Evolutionary conservation across 371 early-diverging fungal genomes (phyloP), one percentile per base, ranked within the genome.

Genomic region (Circinella umbellata): DNA sequence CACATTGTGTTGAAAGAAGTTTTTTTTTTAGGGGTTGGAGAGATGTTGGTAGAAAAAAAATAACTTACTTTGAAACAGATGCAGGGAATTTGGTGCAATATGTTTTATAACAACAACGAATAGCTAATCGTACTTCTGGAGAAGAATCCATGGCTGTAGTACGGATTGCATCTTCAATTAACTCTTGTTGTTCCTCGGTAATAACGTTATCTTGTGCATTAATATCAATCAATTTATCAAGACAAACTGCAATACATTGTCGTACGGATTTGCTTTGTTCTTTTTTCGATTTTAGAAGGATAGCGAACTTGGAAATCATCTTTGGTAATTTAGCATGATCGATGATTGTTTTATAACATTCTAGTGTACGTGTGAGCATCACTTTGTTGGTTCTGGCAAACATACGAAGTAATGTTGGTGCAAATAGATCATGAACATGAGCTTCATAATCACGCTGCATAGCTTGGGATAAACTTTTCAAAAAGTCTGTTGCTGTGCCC

Each of bases 361-460:
- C 78, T 49, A 80, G 66, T 13, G 82, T 76, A 46, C 84, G 80
- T 9, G 69, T 66, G 51, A 84, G 78, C 67, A 79, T 77, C 49
- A 86, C 81, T 69, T 88, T 88, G 69, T 86, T 88, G n/a, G 87
- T 84, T n/a, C 89, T 81, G 34, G 79, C 82, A 69, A 86, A 86
- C 11, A 86, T 78, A 37, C 80, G 79, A 61, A 85, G 61, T 3
- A 88, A 67, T 0, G 86, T 75, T 0, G 84, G 82, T 18, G 82
- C 69, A 60, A 86, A 72, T 64, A 79, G 67, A 9, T 84, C 82
- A 36, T 78, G 76, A 15, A 84, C 63, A n/a, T 18, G 57, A 1
- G 65, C 49, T 14, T 81, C 80, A 70, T 84, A 86, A 47, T 84
- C 82, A 34, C 80, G 77, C n/a, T 80, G 76, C 75, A 86, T 76